phyloP scores from a whole-genome alignment of 192 early-diverging fungal genomes.

The Coemansia guatemalensis region DNA sequence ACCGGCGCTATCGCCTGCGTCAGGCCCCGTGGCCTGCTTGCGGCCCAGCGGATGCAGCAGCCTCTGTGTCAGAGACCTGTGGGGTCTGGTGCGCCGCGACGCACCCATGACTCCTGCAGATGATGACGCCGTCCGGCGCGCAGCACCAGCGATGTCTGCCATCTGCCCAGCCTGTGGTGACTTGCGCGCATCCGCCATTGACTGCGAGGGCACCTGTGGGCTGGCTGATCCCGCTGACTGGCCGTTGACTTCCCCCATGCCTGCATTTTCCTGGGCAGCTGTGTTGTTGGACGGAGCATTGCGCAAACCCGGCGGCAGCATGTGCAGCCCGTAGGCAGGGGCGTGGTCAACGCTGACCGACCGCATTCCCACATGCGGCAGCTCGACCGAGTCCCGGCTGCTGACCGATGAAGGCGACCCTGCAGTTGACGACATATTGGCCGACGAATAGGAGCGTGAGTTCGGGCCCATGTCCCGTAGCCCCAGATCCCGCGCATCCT shows the following conservation, averaged over 20 bases:
- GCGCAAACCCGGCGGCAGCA: conserved; percentile 1
- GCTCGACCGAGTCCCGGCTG: conserved; percentile 14
- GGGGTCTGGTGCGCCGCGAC: neutral
- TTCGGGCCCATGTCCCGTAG: neutral
- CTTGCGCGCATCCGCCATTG: no score
- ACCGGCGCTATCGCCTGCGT: neutral
- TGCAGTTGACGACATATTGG: conserved; percentile 28
- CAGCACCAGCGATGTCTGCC: no score
- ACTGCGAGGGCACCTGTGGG: no score
- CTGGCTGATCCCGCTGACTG: no score
- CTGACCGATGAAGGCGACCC: conserved; percentile 25
- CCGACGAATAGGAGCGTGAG: conserved; percentile 17
- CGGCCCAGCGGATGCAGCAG: conserved; percentile 26
- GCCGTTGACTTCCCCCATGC: no score
- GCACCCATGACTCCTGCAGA: neutral
- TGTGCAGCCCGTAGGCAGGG: conserved; percentile 31
- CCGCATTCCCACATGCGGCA: conserved; percentile 28
- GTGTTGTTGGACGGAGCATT: neutral
- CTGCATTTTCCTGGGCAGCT: neutral
- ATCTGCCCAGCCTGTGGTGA: no score
- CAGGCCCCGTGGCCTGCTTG: conserved; percentile 11
- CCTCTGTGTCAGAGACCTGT: conserved; percentile 22
- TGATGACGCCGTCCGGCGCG: no score
- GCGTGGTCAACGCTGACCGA: conserved; percentile 47
- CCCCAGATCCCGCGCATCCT: neutral